These are phyloP conservation scores for Colletotrichum brevisporum DNA, from an alignment of 2,329 filamentous ascomycete genomes.

Conservation along the genomic window DNA sequence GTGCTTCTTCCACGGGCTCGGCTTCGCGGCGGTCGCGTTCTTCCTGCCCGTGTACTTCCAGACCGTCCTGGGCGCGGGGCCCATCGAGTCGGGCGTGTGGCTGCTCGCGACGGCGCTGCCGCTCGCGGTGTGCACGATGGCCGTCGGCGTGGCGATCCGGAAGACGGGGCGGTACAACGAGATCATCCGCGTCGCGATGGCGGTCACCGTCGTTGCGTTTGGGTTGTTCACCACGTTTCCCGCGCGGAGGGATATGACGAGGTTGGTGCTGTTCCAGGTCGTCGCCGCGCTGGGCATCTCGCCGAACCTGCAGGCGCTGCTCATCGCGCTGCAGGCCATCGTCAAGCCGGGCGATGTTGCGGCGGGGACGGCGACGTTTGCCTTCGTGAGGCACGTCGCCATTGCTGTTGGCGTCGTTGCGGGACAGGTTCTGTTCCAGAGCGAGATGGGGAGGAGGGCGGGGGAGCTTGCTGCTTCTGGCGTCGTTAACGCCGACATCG, in stretches of 20 bases:
- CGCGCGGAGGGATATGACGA: slow-evolving; percentile 66
- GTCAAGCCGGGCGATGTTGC: slow-evolving; percentile 75
- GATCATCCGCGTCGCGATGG: slow-evolving; percentile 71
- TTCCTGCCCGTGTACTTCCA: slow-evolving; percentile 91
- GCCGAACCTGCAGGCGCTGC: slow-evolving; percentile 77
- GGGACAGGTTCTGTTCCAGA: slow-evolving; percentile 85
- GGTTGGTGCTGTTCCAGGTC: slow-evolving; percentile 73
- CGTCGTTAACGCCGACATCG: slow-evolving; percentile 67
- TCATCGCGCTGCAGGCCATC: slow-evolving; percentile 77
- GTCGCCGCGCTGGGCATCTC: slow-evolving; percentile 75
- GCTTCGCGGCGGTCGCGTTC: slow-evolving; percentile 84
- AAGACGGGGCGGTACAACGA: slow-evolving; percentile 77
- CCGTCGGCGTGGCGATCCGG: slow-evolving; percentile 70
- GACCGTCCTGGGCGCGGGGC: slow-evolving; percentile 76
- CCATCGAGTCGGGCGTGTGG: slow-evolving; percentile 82
- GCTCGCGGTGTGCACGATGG: slow-evolving; percentile 73
- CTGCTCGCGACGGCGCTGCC: slow-evolving; percentile 79
- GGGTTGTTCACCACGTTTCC: slow-evolving; percentile 76
- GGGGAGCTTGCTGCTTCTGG: slow-evolving; percentile 58
- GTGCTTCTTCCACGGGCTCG: slow-evolving; percentile 80
- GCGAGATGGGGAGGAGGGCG: slow-evolving; percentile 74
- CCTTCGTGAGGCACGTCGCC: slow-evolving; percentile 77
- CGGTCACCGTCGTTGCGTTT: slow-evolving; percentile 74
- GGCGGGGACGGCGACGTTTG: slow-evolving; percentile 76
- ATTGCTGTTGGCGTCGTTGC: slow-evolving; percentile 79